Base-by-base conservation (phyloP, 2,329 filamentous ascomycete genomes). In the Ceratocystis albifundus region DNA sequence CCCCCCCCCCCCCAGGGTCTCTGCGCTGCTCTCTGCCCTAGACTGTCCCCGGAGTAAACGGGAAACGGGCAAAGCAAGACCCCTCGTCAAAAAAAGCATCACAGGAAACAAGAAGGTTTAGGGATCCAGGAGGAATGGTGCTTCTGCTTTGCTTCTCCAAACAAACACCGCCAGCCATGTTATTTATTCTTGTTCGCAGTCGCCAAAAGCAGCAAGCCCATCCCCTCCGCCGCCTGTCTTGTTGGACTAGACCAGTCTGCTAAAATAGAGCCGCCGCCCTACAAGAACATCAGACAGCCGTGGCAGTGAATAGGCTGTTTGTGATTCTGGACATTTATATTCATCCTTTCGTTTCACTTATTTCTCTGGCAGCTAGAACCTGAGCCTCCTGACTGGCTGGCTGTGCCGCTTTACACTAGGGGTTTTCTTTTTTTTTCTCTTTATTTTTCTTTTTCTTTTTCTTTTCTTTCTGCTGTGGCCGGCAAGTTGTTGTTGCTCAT, bases 281-380 rank as follows among this genome's bases (percentile, higher is more conserved):
- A 59, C 25, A 59, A 32, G 53, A 59, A 59, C 28, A 59, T 59
- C 28, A 32, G 25, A 59, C 53, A 30, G 28, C 10, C 17, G 53
- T 59, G 53, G 28, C 53, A 20, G 53, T 59, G 25, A 25, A 55
- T 15, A 10, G 20, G 50, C 6, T 8, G 32, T 25, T 2, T 55
- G 17, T 55, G 7, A 7, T 4, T 55, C 30, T 59, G 3, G n/a
- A 32, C 12, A 22, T 15, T 10, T 3, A 22, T 53, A 22, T 25
- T 53, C 7, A 20, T 50, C 22, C 46, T 8, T 50, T 22, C 53
- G 53, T 59, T 59, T 59, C 53, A 36, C 53, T 0, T 20, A 6
- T 30, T 59, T 59, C 53, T 20, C 53, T 59, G 53, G 8, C 28
- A 32, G 53, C 53, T 59, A 59, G 53, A 53, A 53, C 48, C 25